phyloP scores from a whole-genome alignment of 2,329 filamentous ascomycete genomes.

The Calonectria pseudoturangicola region DNA sequence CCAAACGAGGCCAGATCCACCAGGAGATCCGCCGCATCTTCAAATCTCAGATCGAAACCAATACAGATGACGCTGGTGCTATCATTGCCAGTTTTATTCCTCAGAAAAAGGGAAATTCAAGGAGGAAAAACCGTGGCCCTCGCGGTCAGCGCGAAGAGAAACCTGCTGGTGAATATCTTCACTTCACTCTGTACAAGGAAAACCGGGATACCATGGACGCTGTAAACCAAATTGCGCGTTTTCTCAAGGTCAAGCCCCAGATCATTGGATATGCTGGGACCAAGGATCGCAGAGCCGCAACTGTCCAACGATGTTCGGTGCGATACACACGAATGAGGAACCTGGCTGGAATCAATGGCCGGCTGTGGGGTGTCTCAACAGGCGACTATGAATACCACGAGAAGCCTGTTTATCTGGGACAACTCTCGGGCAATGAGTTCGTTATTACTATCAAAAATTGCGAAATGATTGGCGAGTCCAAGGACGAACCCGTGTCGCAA shows the following conservation, averaged over 20 bases:
- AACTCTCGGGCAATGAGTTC: slow-evolving; percentile 93
- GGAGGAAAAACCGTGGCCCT: slow-evolving; percentile 55
- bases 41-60: slow-evolving; percentile 84
- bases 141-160: slow-evolving; percentile 56
- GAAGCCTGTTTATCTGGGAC: slow-evolving; percentile 85
- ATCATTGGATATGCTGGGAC: slow-evolving; percentile 87
- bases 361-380: slow-evolving; percentile 78
- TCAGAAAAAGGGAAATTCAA: slow-evolving; percentile 58
- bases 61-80: slow-evolving; percentile 74
- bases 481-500: slow-evolving; percentile 51
- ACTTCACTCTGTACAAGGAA: slow-evolving; percentile 96
- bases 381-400: slow-evolving; percentile 89
- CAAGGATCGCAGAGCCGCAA: slow-evolving; percentile 92
- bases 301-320: slow-evolving; percentile 86
- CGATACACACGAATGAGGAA: slow-evolving; percentile 71
- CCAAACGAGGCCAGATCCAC: slow-evolving; percentile 69
- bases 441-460: slow-evolving; percentile 93
- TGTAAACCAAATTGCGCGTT: slow-evolving; percentile 83
- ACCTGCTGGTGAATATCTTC: slow-evolving; percentile 82
- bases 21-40: slow-evolving; percentile 86
- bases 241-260: slow-evolving; percentile 84
- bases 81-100: slow-evolving; percentile 80
- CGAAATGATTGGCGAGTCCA: slow-evolving; percentile 70
- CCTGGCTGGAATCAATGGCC: slow-evolving; percentile 79
- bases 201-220: slow-evolving; percentile 98